Percentiles rank a stretch among this genome's conserved stretches.
Conservation (phyloP, 495 filamentous ascomycete species). For the Elasticomyces elasticus region DNA sequence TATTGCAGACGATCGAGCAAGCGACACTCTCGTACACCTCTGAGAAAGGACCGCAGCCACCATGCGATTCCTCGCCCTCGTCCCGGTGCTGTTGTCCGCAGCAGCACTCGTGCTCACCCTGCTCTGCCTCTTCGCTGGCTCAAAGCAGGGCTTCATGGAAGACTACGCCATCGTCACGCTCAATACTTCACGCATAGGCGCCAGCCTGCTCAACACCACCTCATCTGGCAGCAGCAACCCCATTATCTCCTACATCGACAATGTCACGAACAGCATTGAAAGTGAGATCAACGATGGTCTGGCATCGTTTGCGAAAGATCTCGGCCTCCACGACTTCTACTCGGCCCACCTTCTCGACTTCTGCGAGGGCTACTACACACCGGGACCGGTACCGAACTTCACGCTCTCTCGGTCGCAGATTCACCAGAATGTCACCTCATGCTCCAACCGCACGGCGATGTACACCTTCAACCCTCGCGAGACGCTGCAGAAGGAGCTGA, state of each 20-base stretch:
- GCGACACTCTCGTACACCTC: neutral
- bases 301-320: constrained; percentile 37
- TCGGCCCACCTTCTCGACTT: constrained; percentile 58
- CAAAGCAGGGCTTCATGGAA: constrained; percentile 49
- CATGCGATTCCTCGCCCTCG: constrained; percentile 32
- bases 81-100: constrained; percentile 40
- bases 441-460: constrained; percentile 48
- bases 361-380: constrained; percentile 54
- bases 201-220: constrained; percentile 35
- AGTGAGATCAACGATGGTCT: constrained; percentile 35
- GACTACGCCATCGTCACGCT: constrained; percentile 56
- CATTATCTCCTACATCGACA: constrained; percentile 14
- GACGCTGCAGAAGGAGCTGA: constrained; percentile 44
- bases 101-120: constrained; percentile 58
- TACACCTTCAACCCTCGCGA: constrained; percentile 51
- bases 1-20: neutral
- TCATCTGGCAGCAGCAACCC: constrained; percentile 16
- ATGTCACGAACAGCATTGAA: constrained; percentile 31
- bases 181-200: constrained; percentile 53
- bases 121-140: constrained; percentile 62
- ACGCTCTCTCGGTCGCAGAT: constrained; percentile 31
- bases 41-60: neutral
- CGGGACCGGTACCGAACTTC: constrained; percentile 33
- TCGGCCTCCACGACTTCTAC: constrained; percentile 64
- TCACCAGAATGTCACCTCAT: constrained; percentile 47